Percentiles rank a stretch among this genome's conserved stretches.
Conservation (phyloP, 2,329 filamentous ascomycete species). For the Fragosphaeria purpurea region DNA sequence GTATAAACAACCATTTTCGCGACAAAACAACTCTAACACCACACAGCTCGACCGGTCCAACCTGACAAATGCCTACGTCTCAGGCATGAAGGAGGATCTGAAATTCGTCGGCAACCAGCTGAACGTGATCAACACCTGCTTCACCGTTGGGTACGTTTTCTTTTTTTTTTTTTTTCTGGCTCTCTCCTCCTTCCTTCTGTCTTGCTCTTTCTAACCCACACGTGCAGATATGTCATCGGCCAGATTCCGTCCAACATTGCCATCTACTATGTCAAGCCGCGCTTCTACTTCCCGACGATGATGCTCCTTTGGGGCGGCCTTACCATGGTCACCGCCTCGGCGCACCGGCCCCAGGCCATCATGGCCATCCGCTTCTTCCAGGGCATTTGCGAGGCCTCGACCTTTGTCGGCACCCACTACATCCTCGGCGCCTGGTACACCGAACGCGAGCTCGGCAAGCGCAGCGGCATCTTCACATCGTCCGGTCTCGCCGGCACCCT, state of each 20-base stretch:
- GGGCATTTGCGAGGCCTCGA: slow-evolving; percentile 45
- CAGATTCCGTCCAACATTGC: slow-evolving; percentile 53
- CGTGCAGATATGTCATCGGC: slow-evolving; percentile 35
- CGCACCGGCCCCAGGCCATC: slow-evolving; percentile 40
- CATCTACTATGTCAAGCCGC: slow-evolving; percentile 51
- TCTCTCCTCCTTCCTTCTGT: background rate
- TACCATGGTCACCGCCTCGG: slow-evolving; percentile 50
- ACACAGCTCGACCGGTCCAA: slow-evolving; percentile 38
- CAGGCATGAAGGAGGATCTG: slow-evolving; percentile 42
- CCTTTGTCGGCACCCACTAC: slow-evolving; percentile 49
- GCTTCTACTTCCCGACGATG: slow-evolving; percentile 54
- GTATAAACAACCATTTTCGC: too few species aligned
- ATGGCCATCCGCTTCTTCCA: slow-evolving; percentile 51
- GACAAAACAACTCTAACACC: background rate
- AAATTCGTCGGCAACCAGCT: slow-evolving; percentile 37
- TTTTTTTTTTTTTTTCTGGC: background rate
- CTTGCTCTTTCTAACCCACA: background rate
- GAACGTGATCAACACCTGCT: slow-evolving; percentile 44
- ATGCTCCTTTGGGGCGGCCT: slow-evolving; percentile 54
- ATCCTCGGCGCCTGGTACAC: slow-evolving; percentile 54
- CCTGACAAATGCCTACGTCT: slow-evolving; percentile 44
- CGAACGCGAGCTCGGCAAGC: slow-evolving; percentile 49
- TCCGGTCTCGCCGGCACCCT: slow-evolving; percentile 50
- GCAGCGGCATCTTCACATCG: slow-evolving; percentile 50
- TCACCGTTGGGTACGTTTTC: slow-evolving; percentile 30